Evolutionary conservation across 257 asterid species (phyloP).

Genomic region (Coffea canephora): DNA sequence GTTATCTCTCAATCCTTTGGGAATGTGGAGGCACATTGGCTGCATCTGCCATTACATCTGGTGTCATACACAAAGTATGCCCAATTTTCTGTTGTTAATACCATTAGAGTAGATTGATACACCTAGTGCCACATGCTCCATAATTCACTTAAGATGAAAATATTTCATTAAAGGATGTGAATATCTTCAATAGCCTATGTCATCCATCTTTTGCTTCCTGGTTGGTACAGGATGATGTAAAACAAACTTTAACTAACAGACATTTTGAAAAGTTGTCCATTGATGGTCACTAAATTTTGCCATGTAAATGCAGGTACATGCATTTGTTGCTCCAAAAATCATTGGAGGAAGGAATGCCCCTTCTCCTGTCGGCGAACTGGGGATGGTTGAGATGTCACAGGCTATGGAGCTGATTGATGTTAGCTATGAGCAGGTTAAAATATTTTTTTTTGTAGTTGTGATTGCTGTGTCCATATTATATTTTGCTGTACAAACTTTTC

Average conservation of each 20-base stretch:
- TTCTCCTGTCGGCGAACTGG: slow-evolving; percentile 94
- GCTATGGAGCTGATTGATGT: slow-evolving; percentile 83
- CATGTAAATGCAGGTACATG: slow-evolving; percentile 63
- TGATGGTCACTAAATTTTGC: neutral
- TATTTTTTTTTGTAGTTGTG: slow-evolving; percentile 9
- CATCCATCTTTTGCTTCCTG: neutral
- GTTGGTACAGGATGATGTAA: neutral
- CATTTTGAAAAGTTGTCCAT: neutral
- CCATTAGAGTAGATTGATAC: slow-evolving; percentile 2
- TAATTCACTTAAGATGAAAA: neutral
- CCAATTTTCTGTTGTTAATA: neutral
- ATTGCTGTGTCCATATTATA: neutral
- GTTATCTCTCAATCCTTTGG: slow-evolving; percentile 92
- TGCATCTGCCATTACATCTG: slow-evolving; percentile 91
- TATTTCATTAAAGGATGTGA: neutral
- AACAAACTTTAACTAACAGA: neutral
- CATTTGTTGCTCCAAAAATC: slow-evolving; percentile 94
- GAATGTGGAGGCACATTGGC: slow-evolving; percentile 97
- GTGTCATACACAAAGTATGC: slow-evolving; percentile 84
- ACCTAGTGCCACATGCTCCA: neutral
- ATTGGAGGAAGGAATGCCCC: slow-evolving; percentile 95
- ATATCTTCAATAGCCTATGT: neutral
- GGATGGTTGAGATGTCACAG: slow-evolving; percentile 99
- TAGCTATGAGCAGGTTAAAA: slow-evolving; percentile 71
- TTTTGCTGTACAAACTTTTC: neutral